Evolutionary conservation across 2,329 filamentous ascomycete genomes (phyloP), one percentile per base, ranked within the genome.

Genomic region (Cercospora sesami): DNA sequence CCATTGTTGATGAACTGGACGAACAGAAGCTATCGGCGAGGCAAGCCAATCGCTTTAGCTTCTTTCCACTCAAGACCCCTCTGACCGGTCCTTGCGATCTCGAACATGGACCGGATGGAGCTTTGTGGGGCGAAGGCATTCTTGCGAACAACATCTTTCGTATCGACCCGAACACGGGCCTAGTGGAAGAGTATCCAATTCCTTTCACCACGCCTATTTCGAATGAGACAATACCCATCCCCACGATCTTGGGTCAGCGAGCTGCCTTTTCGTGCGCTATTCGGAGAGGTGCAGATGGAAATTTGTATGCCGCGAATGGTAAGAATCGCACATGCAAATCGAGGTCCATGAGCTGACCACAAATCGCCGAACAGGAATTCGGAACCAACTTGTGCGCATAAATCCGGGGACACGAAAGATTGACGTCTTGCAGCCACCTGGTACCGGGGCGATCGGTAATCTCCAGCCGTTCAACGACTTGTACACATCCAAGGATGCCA

Each of bases 351-450:
- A 7, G 9, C 28, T 62, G 26, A 62, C 31, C 26, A 21, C 4
- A 1, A 28, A 6, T 18, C 1, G n/a, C n/a, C 21, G 51, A 31
- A 73, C 73, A 42, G 73, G 73, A 30, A 60, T 74, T 2, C 69
- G 72, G 8, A 75, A 74, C 60, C 72, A 75, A 31, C 69, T 75
- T 16, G 69, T 72, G 6, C 66, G 66, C 16, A 73, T 74, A 53
- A 68, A 71, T 42, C 71, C 70, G 2, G 42, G 16, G 2, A 64
- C 66, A 16, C 63, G 66, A 18, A 31, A 63, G 16, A 68, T 70
- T 18, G 33, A 67, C 8, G 55, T 75, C 48, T 71, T 74, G 21
- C 67, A 71, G n/a, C 68, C 69, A 12, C 73, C 72, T 1, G 60
- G 68, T 6, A 72, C 72, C 26, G 68, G 71, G 4, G 23, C 60